Evolutionary conservation across 108 stramenopile genomes (phyloP).

Genomic region (Pseudonitzschia multiseries): DNA sequence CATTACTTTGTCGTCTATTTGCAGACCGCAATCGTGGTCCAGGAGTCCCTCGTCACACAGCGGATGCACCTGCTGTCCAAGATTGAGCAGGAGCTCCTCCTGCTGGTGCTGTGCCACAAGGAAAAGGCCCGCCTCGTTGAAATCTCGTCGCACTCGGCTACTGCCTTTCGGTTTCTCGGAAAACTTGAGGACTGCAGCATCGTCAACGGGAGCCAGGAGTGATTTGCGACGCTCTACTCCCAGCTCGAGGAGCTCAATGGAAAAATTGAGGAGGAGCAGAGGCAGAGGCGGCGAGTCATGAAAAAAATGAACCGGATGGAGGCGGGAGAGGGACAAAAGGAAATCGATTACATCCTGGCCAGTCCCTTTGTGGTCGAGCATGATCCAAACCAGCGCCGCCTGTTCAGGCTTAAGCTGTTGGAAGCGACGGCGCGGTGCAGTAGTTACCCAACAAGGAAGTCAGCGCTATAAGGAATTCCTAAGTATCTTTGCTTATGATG

Average conservation of each 20-base stretch:
- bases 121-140: slow-evolving; percentile 75
- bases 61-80: slow-evolving; percentile 63
- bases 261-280: slow-evolving; percentile 69
- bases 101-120: slow-evolving; percentile 67
- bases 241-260: slow-evolving; percentile 75
- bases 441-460: slow-evolving; percentile 14
- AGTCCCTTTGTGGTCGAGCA: slow-evolving; percentile 56
- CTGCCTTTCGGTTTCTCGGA: slow-evolving; percentile 50
- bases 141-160: slow-evolving; percentile 21
- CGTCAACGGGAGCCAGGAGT: slow-evolving; percentile 70
- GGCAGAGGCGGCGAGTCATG: slow-evolving; percentile 73
- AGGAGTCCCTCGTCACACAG: slow-evolving; percentile 57
- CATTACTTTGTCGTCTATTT: slow-evolving; percentile 88
- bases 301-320: slow-evolving; percentile 81
- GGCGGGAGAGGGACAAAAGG: slow-evolving; percentile 69
- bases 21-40: slow-evolving; percentile 76
- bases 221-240: slow-evolving; percentile 63
- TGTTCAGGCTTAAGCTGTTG: slow-evolving; percentile 23
- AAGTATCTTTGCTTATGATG: too few relatives aligned
- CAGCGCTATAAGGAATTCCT: neutral
- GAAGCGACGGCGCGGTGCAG: slow-evolving; percentile 14
- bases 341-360: slow-evolving; percentile 86
- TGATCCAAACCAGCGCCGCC: slow-evolving; percentile 43
- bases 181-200: slow-evolving; percentile 68
- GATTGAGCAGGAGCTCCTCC: slow-evolving; percentile 76